Evolutionary conservation across 371 early-diverging fungal species (phyloP).

Genomic region (Basidiobolus meristosporus): DNA sequence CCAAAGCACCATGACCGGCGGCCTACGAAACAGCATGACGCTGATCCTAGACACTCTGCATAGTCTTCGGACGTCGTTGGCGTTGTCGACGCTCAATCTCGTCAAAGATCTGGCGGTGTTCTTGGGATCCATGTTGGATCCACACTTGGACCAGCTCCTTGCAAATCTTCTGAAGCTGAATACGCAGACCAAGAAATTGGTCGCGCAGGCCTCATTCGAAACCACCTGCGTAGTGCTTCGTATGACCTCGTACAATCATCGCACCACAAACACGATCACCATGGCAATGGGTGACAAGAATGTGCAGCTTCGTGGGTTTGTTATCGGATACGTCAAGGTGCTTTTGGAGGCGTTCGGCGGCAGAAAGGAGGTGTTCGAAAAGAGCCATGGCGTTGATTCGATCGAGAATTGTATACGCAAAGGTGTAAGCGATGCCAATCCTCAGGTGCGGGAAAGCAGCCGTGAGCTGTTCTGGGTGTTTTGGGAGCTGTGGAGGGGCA

Average conservation of each 20-base stretch:
- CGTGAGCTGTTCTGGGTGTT: slow-evolving; percentile 9
- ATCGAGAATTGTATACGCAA: slow-evolving; percentile 13
- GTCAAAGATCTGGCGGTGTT: slow-evolving; percentile 7
- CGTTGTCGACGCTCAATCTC: slow-evolving; percentile 7
- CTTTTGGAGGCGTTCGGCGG: slow-evolving; percentile 6
- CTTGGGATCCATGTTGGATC: slow-evolving; percentile 7
- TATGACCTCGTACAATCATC: slow-evolving; percentile 4
- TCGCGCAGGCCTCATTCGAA: slow-evolving; percentile 6
- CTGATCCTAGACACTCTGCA: slow-evolving; percentile 4
- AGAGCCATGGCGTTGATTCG: slow-evolving; percentile 3
- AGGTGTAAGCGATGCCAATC: slow-evolving; percentile 13
- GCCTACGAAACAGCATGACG: neutral
- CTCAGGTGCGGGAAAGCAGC: slow-evolving; percentile 12
- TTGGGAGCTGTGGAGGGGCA: slow-evolving; percentile 6
- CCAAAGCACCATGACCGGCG: neutral
- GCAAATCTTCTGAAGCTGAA: slow-evolving; percentile 9
- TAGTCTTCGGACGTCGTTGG: slow-evolving; percentile 16
- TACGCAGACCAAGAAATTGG: slow-evolving; percentile 11
- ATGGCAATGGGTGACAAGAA: slow-evolving; percentile 12
- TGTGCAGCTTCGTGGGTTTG: slow-evolving; percentile 3
- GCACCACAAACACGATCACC: slow-evolving; percentile 3
- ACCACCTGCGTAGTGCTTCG: slow-evolving; percentile 8
- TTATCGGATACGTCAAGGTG: slow-evolving; percentile 6
- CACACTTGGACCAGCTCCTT: slow-evolving; percentile 10
- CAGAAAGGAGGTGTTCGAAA: slow-evolving; percentile 1